These are phyloP conservation scores for Aspergillus avenaceus DNA, from an alignment of 495 filamentous ascomycete species.

Conservation along the genomic window DNA sequence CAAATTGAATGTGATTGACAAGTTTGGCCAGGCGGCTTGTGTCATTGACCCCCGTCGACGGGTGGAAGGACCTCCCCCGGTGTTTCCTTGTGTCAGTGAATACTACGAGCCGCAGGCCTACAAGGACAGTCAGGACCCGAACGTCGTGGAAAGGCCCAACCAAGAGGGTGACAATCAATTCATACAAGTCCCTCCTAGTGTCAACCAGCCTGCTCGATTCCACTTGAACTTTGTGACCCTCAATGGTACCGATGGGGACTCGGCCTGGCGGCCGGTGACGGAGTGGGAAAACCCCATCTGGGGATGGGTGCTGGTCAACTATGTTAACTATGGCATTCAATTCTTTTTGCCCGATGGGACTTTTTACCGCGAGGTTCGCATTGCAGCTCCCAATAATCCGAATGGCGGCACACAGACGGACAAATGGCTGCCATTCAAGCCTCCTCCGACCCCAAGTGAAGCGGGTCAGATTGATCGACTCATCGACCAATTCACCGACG, in stretches of 20 bases:
- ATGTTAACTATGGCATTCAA: slow-evolving; percentile 43
- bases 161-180: slow-evolving; percentile 23
- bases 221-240: slow-evolving; percentile 33
- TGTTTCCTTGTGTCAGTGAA: slow-evolving; percentile 23
- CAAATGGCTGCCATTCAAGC: slow-evolving; percentile 5
- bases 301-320: slow-evolving; percentile 55
- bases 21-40: slow-evolving; percentile 38
- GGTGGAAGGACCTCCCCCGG: slow-evolving; percentile 6
- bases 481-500: slow-evolving; percentile 20
- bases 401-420: background rate
- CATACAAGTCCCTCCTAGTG: slow-evolving; percentile 40
- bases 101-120: slow-evolving; percentile 15
- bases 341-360: slow-evolving; percentile 45
- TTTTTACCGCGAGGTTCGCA: slow-evolving; percentile 48
- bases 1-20: slow-evolving; percentile 49
- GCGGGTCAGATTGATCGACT: slow-evolving; percentile 32
- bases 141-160: slow-evolving; percentile 14
- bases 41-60: slow-evolving; percentile 26
- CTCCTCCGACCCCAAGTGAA: background rate
- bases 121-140: slow-evolving; percentile 8
- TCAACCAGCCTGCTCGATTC: slow-evolving; percentile 47
- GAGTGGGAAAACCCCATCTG: slow-evolving; percentile 51
- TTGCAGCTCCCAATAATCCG: slow-evolving; percentile 19
- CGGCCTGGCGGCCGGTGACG: slow-evolving; percentile 1
- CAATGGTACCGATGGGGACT: background rate